Evolutionary conservation across 495 filamentous ascomycete species (phyloP), one percentile per base, ranked within the genome.

Genomic region (Xylaria cubensis): DNA sequence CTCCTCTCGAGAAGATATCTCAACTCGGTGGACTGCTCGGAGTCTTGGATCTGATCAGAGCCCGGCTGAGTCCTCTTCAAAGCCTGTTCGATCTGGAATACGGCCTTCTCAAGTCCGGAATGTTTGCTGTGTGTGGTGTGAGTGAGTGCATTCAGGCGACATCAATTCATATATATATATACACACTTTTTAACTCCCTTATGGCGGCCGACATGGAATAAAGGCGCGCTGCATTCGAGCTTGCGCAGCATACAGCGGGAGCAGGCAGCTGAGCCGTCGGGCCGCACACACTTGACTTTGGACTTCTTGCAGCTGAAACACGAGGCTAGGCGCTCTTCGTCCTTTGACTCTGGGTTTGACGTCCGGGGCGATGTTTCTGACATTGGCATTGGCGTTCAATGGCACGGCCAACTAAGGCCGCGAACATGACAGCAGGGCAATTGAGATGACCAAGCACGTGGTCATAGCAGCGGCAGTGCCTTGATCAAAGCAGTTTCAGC

Each of bases 151-250:
- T 26, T 29, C 0, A 13, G 29, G 17, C 29, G n/a, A 34, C 6
- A 5, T 15, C 9, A 68, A 74, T 67, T 76, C 53, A 58, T 36
- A 58, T 36, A 58, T 29, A 58, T 36, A 58, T 36, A 58, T 29
- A 46, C 24, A 62, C 78, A 90, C 91, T 93, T 93, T 76, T 92
- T 92, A 55, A 92, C 90, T 4, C 91, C 91, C 77, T 92, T 92
- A 70, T 92, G 90, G 69, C 91, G 83, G 10, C 91, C 91, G 12
- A 92, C 85, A 62, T 91, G 90, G 78, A 92, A 91, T 50, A 86
- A 88, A 3, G 91, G 91, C 12, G 91, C 87, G 12, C 90, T 82
- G 77, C 91, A 92, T 56, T 92, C 87, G 2, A 83, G 79, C 44
- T 84, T 80, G 24, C 85, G 79, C 70, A 89, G 87, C 59, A 81